Percentiles rank a stretch among this genome's conserved stretches.
Evolutionary conservation across 306 rosid genomes (phyloP).

Genomic region (Inga laurina): DNA sequence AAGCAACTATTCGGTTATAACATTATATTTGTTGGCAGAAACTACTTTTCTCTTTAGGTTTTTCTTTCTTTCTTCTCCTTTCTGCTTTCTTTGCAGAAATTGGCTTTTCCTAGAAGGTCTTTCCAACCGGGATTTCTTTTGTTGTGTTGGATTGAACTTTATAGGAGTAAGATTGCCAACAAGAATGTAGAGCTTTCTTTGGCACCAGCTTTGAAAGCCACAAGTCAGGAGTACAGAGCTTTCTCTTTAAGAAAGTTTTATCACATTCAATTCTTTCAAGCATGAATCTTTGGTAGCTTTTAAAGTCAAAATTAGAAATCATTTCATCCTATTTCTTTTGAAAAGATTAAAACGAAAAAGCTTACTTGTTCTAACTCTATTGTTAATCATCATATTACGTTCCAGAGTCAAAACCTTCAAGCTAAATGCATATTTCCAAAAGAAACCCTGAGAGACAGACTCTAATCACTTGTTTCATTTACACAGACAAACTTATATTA

Average conservation of each 20-base stretch:
- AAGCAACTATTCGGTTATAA: neutral
- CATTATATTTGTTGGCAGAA: neutral
- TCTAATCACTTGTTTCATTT: neutral
- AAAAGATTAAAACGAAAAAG: neutral
- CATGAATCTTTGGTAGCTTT: neutral
- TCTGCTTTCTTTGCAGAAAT: neutral
- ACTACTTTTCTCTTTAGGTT: neutral
- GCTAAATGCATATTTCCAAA: neutral
- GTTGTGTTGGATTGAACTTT: neutral
- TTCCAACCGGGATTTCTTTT: neutral
- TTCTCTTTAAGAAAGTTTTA: neutral
- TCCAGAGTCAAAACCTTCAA: neutral
- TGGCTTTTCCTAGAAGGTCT: neutral
- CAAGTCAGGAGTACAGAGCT: neutral
- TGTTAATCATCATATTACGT: neutral
- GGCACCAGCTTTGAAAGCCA: neutral
- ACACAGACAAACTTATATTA: neutral
- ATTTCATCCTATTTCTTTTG: neutral
- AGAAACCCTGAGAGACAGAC: constrained; percentile 17
- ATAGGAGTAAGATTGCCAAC: neutral
- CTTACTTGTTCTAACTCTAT: neutral
- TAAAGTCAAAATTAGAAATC: neutral
- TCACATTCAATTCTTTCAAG: neutral
- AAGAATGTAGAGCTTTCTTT: neutral
- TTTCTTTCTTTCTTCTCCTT: neutral